phyloP scores from a whole-genome alignment of 148 eudicot species.

The Mesembryanthemum crystallinum region DNA sequence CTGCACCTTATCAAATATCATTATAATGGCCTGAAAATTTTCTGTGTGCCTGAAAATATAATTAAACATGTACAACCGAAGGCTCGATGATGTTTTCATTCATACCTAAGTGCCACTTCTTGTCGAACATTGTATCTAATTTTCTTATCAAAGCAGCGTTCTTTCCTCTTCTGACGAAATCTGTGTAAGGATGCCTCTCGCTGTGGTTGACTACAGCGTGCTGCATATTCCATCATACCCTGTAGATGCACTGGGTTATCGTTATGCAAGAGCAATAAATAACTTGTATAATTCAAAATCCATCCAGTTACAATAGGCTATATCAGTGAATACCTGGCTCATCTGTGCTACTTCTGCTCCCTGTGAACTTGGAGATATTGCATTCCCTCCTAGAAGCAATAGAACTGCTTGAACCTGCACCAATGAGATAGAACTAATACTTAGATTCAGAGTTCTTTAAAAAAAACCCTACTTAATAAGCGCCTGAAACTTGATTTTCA shows the following conservation, averaged over 20 bases:
- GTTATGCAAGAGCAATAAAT: constrained; percentile 12
- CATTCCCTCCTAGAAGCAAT: constrained; percentile 57
- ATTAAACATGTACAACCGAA: not conserved
- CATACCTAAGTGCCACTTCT: constrained; percentile 90
- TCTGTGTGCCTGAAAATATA: not conserved
- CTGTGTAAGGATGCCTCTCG: constrained; percentile 83
- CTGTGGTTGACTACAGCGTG: constrained; percentile 57
- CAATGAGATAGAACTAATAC: not conserved
- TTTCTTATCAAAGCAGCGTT: constrained; percentile 84
- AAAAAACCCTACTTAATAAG: not conserved
- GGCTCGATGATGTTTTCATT: not conserved
- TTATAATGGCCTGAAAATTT: not conserved
- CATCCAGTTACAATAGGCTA: not conserved
- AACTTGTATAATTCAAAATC: not conserved
- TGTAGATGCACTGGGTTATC: constrained; percentile 23
- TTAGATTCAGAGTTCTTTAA: too few species aligned
- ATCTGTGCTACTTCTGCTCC: constrained; percentile 38
- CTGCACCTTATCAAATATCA: not conserved
- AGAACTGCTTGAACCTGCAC: constrained; percentile 71
- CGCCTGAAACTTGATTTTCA: not conserved
- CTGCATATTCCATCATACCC: constrained; percentile 57
- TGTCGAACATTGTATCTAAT: constrained; percentile 80
- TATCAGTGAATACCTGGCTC: constrained; percentile 50
- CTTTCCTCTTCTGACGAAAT: constrained; percentile 90
- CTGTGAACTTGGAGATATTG: constrained; percentile 50